Evolutionary conservation across 2,329 filamentous ascomycete species (phyloP).

Genomic region (Lasiodiplodia gonubiensis): DNA sequence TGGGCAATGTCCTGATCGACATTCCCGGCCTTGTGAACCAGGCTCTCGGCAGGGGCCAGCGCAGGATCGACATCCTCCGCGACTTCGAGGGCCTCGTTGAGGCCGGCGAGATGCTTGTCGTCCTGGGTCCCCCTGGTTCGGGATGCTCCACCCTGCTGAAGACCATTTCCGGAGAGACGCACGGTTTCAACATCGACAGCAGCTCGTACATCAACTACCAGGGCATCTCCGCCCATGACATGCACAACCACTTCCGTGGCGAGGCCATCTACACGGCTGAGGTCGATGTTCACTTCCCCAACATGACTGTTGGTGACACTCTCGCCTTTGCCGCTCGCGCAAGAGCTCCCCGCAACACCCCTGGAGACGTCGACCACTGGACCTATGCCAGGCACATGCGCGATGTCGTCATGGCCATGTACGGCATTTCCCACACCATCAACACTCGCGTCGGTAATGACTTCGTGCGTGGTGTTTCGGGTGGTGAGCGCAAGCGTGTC

Average conservation of each 20-base stretch:
- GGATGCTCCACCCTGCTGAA: slow-evolving; percentile 85
- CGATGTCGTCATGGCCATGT: slow-evolving; percentile 76
- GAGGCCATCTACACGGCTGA: slow-evolving; percentile 86
- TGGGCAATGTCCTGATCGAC: slow-evolving; percentile 55
- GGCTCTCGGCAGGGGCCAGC: slow-evolving; percentile 39
- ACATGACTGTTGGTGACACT: slow-evolving; percentile 76
- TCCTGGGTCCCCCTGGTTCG: slow-evolving; percentile 68
- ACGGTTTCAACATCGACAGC: slow-evolving; percentile 75
- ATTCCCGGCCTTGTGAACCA: slow-evolving; percentile 46
- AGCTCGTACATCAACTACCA: slow-evolving; percentile 81
- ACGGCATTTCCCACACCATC: slow-evolving; percentile 72
- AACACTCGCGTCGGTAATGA: slow-evolving; percentile 76
- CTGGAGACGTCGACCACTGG: slow-evolving; percentile 60
- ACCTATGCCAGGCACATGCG: slow-evolving; percentile 66
- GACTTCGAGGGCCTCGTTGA: slow-evolving; percentile 70
- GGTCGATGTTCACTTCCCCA: slow-evolving; percentile 79
- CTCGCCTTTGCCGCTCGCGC: slow-evolving; percentile 77
- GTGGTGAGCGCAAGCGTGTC: slow-evolving; percentile 77
- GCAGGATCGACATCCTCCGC: slow-evolving; percentile 67
- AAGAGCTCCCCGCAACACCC: slow-evolving; percentile 65
- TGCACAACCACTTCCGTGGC: slow-evolving; percentile 76
- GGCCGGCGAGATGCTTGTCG: slow-evolving; percentile 74
- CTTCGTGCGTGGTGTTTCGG: slow-evolving; percentile 72
- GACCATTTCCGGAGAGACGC: slow-evolving; percentile 79
- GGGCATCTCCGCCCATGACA: slow-evolving; percentile 70